These are phyloP conservation scores for Musa troglodytarum DNA, from an alignment of 176 grass and related monocot genomes.

Conservation along the genomic window DNA sequence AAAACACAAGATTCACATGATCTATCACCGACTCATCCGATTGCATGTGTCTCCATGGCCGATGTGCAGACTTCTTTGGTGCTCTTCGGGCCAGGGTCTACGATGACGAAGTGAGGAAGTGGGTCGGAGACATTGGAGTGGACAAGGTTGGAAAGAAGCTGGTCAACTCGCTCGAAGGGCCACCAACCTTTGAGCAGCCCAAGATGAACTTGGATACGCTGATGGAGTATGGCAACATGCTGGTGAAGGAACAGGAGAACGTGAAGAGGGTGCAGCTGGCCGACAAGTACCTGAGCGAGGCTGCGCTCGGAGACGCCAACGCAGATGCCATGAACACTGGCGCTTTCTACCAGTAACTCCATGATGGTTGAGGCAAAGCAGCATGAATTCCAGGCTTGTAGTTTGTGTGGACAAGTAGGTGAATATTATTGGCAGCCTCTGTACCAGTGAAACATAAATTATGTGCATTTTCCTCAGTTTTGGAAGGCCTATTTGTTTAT, in stretches of 20 bases:
- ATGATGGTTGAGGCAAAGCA: not conserved
- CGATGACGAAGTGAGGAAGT: conserved; percentile 26
- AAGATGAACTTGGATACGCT: conserved; percentile 12
- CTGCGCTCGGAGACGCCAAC: conserved; percentile 25
- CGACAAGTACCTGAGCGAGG: conserved; percentile 23
- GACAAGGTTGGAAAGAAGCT: conserved; percentile 16
- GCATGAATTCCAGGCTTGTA: not conserved
- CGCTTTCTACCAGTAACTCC: not conserved
- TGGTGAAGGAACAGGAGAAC: conserved; percentile 25
- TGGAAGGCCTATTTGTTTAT: not conserved
- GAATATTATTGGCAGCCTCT: not conserved
- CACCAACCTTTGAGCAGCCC: conserved; percentile 14
- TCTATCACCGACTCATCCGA: too few species aligned
- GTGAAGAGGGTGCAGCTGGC: conserved; percentile 25
- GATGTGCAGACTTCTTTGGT: conserved; percentile 16
- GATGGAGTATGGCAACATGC: conserved; percentile 17
- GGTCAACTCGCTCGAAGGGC: conserved; percentile 11
- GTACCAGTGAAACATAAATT: not conserved
- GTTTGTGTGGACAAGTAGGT: too few species aligned
- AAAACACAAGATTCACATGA: not conserved
- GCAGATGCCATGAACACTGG: conserved; percentile 14
- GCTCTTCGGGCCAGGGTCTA: conserved; percentile 19
- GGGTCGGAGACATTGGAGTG: conserved; percentile 1
- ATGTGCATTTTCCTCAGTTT: not conserved
- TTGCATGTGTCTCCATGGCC: too few species aligned